Conservation (phyloP, 805 yeast species). For the Peterozyma xylosa region DNA sequence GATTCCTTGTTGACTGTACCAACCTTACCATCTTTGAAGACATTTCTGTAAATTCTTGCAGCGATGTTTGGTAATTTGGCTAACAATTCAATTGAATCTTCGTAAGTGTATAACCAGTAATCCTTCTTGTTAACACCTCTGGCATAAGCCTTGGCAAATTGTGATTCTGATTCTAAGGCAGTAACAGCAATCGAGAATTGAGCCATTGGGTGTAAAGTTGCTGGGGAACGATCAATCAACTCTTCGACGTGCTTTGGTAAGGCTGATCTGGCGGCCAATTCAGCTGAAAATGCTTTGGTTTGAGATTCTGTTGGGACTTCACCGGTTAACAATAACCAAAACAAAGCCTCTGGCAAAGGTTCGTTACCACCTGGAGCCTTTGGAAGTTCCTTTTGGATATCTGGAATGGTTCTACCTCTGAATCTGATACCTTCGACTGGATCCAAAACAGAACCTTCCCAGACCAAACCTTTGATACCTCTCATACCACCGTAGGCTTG, state of each 20-base stretch:
- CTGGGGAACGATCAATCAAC: conserved; percentile 67
- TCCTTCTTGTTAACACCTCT: conserved; percentile 75
- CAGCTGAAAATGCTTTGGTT: conserved; percentile 63
- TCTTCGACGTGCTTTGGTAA: conserved; percentile 74
- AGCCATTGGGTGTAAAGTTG: conserved; percentile 82
- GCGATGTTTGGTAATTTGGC: conserved; percentile 81
- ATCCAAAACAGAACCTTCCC: conserved; percentile 86
- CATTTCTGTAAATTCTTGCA: conserved; percentile 77
- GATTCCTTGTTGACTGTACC: conserved; percentile 38
- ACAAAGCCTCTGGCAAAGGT: conserved; percentile 72
- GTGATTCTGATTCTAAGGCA: conserved; percentile 77
- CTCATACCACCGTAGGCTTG: conserved; percentile 92
- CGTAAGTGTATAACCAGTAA: conserved; percentile 79
- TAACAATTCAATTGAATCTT: conserved; percentile 71
- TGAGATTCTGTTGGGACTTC: conserved; percentile 72
- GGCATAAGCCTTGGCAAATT: conserved; percentile 80
- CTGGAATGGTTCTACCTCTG: conserved; percentile 81
- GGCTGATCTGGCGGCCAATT: conserved; percentile 70
- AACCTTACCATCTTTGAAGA: conserved; percentile 74
- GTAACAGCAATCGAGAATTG: conserved; percentile 79
- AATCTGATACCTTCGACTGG: conserved; percentile 82
- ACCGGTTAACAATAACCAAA: conserved; percentile 80
- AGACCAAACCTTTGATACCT: conserved; percentile 77
- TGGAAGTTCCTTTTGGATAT: conserved; percentile 67
- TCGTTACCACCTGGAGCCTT: conserved; percentile 59